These are phyloP conservation scores for Sungouiella thailandica DNA, from an alignment of 805 yeast genomes.

Conservation along the genomic window DNA sequence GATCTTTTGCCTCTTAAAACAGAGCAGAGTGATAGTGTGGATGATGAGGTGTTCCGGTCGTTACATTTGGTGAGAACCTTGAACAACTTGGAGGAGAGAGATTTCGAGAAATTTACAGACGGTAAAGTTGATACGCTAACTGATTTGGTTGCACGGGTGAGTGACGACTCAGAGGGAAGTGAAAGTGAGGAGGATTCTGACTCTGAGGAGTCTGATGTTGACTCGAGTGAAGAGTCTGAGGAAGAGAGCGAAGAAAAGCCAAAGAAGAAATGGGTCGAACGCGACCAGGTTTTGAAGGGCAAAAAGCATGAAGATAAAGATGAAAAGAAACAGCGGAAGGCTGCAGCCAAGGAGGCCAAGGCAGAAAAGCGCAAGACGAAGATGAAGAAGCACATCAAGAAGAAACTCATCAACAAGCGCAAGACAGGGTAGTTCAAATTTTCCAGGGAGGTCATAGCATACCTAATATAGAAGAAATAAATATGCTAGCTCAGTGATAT, in stretches of 20 bases:
- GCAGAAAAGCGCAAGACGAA: slow-evolving; percentile 77
- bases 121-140: slow-evolving; percentile 80
- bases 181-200: slow-evolving; percentile 17
- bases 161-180: slow-evolving; percentile 11
- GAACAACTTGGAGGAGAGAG: slow-evolving; percentile 85
- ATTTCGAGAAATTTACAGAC: slow-evolving; percentile 68
- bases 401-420: slow-evolving; percentile 57
- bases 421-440: slow-evolving; percentile 12
- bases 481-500: too few relatives aligned
- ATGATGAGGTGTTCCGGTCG: slow-evolving; percentile 84
- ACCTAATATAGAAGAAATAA: too few relatives aligned
- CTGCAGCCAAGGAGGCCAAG: slow-evolving; percentile 69
- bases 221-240: slow-evolving; percentile 20
- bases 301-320: slow-evolving; percentile 80
- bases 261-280: slow-evolving; percentile 38
- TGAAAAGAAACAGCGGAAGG: slow-evolving; percentile 67
- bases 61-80: slow-evolving; percentile 72
- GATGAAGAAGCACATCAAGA: slow-evolving; percentile 78
- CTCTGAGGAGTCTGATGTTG: slow-evolving; percentile 23
- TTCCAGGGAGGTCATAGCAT: too few relatives aligned
- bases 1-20: slow-evolving; percentile 54
- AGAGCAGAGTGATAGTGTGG: slow-evolving; percentile 44
- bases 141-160: slow-evolving; percentile 41
- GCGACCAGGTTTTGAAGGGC: slow-evolving; percentile 46
- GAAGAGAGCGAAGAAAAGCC: slow-evolving; percentile 24